phyloP scores from a whole-genome alignment of 129 eudicot species.

The Centaurea solstitialis region DNA sequence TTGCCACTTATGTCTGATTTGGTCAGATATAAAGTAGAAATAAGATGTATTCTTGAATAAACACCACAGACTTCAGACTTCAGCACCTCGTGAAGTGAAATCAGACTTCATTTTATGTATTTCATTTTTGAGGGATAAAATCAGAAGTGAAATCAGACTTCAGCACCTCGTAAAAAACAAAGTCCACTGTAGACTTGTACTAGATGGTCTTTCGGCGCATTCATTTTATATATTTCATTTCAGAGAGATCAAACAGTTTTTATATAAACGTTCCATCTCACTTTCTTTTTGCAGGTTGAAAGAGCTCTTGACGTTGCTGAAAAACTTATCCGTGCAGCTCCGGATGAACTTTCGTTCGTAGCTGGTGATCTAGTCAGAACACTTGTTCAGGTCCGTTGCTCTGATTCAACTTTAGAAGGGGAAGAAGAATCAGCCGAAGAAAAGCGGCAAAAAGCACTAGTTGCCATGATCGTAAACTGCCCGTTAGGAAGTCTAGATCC shows the following conservation, averaged over 20 bases:
- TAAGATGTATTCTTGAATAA: too few relatives aligned
- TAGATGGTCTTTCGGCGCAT: background rate
- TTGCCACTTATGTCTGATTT: too few relatives aligned
- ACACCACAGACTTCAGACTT: too few relatives aligned
- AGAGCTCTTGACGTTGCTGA: slow-evolving; percentile 94
- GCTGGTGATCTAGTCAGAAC: slow-evolving; percentile 78
- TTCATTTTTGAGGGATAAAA: too few relatives aligned
- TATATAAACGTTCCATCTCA: background rate
- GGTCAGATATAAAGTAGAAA: too few relatives aligned
- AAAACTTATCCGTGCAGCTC: slow-evolving; percentile 84
- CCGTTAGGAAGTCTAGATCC: slow-evolving; percentile 73
- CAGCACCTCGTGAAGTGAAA: too few relatives aligned
- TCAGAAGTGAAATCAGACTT: too few relatives aligned
- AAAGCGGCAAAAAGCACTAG: slow-evolving; percentile 74
- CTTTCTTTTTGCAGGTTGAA: slow-evolving; percentile 64
- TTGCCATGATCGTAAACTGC: slow-evolving; percentile 64
- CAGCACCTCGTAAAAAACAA: too few relatives aligned
- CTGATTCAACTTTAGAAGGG: slow-evolving; percentile 74
- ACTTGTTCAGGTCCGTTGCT: slow-evolving; percentile 85
- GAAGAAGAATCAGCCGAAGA: slow-evolving; percentile 96
- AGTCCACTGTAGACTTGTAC: background rate
- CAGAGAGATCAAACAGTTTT: background rate
- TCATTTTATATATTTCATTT: background rate
- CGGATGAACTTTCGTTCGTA: slow-evolving; percentile 75
- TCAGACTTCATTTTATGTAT: too few relatives aligned